Evolutionary conservation across 1,139 yeast species (phyloP), one percentile per base, ranked within the genome.

Genomic region (Suhomyces wounanorum): DNA sequence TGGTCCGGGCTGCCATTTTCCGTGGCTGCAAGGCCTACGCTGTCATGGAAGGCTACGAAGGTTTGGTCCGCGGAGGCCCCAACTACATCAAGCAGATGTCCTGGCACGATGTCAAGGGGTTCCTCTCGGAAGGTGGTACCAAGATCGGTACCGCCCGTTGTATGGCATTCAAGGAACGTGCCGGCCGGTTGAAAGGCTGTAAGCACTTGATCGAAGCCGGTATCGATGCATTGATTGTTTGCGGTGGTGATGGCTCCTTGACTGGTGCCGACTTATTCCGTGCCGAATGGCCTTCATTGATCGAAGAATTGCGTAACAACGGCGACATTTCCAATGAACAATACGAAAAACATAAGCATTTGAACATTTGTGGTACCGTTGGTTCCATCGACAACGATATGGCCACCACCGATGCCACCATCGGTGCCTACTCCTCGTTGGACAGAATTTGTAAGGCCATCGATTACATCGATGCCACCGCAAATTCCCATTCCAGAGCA

Each of bases 191-290:
- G 55, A 67, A 72, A 50, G 97, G 91, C 43, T 95, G 96, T 52
- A 84, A 83, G 67, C 89, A 92, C 69, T 80, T 92, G 83, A 84
- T 92, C 62, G 79, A 78, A 48, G 86, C 89, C 51, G 98, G 98
- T 54, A 92, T 94, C 56, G 98, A 94, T 66, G 98, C 97, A 0
- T 78, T 94, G 59, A 85, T 94, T 60, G 97, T 94, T n/a, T 90
- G 97, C 73, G 99, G 99, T 64, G 99, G 99, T 72, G 99, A 94
- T 66, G 99, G 99, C 50, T 91, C 98, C 0, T 78, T 94, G 59
- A 94, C 99, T 1, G 99, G 99, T 61, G 99, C 99, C 13, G 98
- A 94, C 67, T 75, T 88, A 55, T 91, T 94, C 76, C 84, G 99
- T 67, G 71, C 83, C 33, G 98, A 94, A 70, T 94, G 99, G 99